A percentile compares a stretch with the other conserved stretches of the same genome.
phyloP scores from a whole-genome alignment of 495 filamentous ascomycete species.

The Emericellopsis terricola region DNA sequence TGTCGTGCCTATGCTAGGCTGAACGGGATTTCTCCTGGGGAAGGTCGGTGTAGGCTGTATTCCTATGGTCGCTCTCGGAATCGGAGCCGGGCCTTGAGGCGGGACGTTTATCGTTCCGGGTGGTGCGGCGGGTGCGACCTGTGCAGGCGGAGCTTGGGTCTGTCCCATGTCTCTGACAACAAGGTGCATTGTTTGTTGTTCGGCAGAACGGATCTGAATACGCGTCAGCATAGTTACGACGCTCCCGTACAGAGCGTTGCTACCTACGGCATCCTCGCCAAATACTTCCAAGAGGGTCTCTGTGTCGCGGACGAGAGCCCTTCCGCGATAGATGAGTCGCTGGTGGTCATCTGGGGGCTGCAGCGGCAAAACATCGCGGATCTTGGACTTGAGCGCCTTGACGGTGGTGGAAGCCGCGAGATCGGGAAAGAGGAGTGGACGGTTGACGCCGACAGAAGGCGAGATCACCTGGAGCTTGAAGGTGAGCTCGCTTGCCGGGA shows the following conservation, averaged over 20 bases:
- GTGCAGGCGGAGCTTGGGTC: constrained; percentile 7
- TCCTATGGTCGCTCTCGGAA: constrained; percentile 2
- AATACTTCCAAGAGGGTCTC: constrained; percentile 41
- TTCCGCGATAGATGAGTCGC: constrained; percentile 49
- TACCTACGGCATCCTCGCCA: constrained; percentile 34
- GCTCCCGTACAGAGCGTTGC: not conserved
- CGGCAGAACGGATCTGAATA: constrained; percentile 24
- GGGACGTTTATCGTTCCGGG: no score
- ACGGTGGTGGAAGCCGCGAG: constrained; percentile 38
- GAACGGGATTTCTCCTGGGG: constrained; percentile 2
- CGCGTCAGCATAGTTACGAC: constrained; percentile 4
- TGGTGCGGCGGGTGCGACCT: constrained; percentile 4
- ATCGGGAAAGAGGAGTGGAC: constrained; percentile 32
- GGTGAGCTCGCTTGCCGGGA: constrained; percentile 5
- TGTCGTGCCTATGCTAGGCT: not conserved
- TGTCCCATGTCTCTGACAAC: constrained; percentile 28
- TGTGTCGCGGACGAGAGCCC: constrained; percentile 31
- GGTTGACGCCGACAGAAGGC: constrained; percentile 37
- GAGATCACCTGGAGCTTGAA: constrained; percentile 48
- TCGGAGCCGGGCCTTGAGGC: constrained; percentile 2
- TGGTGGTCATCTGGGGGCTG: constrained; percentile 37
- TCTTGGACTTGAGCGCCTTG: constrained; percentile 38
- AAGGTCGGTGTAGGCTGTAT: constrained; percentile 4
- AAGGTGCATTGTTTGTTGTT: constrained; percentile 42
- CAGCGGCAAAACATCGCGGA: constrained; percentile 33